Evolutionary conservation across 164 flowering plant species (phyloP).

Genomic region (Dillenia suffruticosa): DNA sequence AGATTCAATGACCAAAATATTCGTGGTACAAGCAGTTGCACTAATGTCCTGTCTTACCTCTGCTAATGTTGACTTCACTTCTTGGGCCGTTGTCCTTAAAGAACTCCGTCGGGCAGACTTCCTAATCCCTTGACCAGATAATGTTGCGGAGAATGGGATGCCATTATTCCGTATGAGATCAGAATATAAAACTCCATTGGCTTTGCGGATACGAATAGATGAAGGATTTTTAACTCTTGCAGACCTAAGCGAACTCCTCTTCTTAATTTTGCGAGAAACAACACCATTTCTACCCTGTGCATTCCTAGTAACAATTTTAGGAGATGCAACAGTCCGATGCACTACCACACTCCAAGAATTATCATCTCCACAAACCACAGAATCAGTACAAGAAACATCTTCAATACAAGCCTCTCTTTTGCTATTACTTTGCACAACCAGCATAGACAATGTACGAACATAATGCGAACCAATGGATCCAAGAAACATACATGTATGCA

Average conservation of each 20-base stretch:
- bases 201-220: slow-evolving; percentile 13
- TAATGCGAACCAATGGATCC: slow-evolving; percentile 15
- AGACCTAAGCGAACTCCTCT: slow-evolving; percentile 44
- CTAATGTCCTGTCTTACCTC: slow-evolving; percentile 27
- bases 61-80: slow-evolving; percentile 14
- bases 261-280: slow-evolving; percentile 32
- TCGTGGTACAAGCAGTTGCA: slow-evolving; percentile 45
- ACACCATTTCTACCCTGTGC: slow-evolving; percentile 17
- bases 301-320: slow-evolving; percentile 21
- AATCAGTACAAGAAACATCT: slow-evolving; percentile 3
- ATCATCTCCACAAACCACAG: slow-evolving; percentile 7
- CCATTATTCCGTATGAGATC: slow-evolving; percentile 23
- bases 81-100: slow-evolving; percentile 17
- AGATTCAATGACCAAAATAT: slow-evolving; percentile 52
- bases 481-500: slow-evolving; percentile 39
- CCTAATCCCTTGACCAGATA: slow-evolving; percentile 22
- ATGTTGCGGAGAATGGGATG: slow-evolving; percentile 15
- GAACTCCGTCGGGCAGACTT: slow-evolving; percentile 22
- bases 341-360: slow-evolving; percentile 8
- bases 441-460: slow-evolving; percentile 10
- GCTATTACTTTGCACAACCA: not conserved
- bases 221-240: slow-evolving; percentile 34
- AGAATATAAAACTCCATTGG: slow-evolving; percentile 22
- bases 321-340: slow-evolving; percentile 13
- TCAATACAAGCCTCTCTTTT: slow-evolving; percentile 8